phyloP scores from a whole-genome alignment of 2,329 filamentous ascomycete species.

The Hypoxylon sp. region DNA sequence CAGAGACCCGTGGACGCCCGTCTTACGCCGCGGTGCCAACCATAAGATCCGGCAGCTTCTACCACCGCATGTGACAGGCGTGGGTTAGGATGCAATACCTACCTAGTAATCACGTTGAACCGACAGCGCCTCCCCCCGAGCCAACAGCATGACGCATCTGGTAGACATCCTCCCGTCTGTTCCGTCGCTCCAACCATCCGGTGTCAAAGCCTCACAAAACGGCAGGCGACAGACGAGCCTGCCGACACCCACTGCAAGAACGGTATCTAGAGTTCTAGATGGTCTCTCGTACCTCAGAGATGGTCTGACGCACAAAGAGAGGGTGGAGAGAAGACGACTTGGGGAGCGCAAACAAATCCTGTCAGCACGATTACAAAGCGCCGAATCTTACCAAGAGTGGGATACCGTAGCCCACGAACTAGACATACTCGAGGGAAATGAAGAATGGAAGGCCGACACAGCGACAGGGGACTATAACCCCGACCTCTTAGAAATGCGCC shows the following conservation, averaged over 20 bases:
- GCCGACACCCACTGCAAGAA: slow-evolving; percentile 7
- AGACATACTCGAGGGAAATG: slow-evolving; percentile 82
- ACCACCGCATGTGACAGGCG: slow-evolving; percentile 4
- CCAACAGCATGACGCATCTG: slow-evolving; percentile 46
- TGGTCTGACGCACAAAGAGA: slow-evolving; percentile 64
- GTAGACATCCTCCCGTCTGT: slow-evolving; percentile 43
- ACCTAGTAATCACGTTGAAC: slow-evolving; percentile 10
- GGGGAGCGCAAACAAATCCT: slow-evolving; percentile 74
- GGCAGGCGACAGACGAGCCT: slow-evolving; percentile 18
- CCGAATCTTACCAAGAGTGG: slow-evolving; percentile 79
- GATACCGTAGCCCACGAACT: slow-evolving; percentile 79
- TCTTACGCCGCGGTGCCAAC: background rate
- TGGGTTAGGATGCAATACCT: slow-evolving; percentile 30
- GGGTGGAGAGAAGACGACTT: slow-evolving; percentile 59
- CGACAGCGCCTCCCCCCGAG: slow-evolving; percentile 11
- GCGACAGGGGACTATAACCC: slow-evolving; percentile 77
- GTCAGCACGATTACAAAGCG: slow-evolving; percentile 74
- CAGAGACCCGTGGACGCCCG: background rate
- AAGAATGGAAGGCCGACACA: slow-evolving; percentile 80
- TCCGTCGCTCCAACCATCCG: slow-evolving; percentile 32
- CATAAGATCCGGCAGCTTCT: background rate
- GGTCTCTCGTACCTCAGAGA: slow-evolving; percentile 63
- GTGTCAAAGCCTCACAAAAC: slow-evolving; percentile 18
- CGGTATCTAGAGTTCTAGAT: slow-evolving; percentile 57
- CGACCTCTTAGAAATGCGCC: slow-evolving; percentile 74